Evolutionary conservation across 495 filamentous ascomycete genomes (phyloP), one percentile per base, ranked within the genome.

Genomic region (Collariella sp.): DNA sequence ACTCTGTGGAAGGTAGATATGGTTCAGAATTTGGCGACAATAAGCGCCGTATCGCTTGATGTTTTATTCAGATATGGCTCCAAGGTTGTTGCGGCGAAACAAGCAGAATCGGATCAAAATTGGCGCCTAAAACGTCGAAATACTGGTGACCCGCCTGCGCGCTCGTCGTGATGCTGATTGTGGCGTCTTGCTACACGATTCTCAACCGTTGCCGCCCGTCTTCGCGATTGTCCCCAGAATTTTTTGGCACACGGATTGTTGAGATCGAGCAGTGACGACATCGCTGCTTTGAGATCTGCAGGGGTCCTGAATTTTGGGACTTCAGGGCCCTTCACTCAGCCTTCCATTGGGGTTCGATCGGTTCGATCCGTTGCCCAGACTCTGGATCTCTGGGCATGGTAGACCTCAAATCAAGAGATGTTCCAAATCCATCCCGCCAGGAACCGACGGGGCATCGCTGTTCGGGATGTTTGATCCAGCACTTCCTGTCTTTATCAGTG

Each of bases 191-290:
- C 38, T 40, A 1, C n/a, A 1, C 3, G 38, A 15, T 3, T 40
- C 1, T 18, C 38, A 40, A 16, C 15, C 15, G 13, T 6, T 23
- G 46, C 2, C 19, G 46, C 38, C 46, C 34, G 33, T 23, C 20
- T 36, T 36, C 2, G 29, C 15, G 15, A n/a, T 18, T 40, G 38
- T 15, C 38, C 15, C 15, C 35, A 19, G 11, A 23, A 23, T 42
- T 31, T 38, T 41, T 43, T 43, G 49, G 41, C 45, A 9, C 41
- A 5, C 5, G 34, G 26, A 18, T 36, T 38, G 5, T 24, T n/a
- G 12, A 10, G 26, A 18, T 52, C 18, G 35, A 26, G 26, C 40
- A 24, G 47, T 56, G 54, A 56, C 54, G 54, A 56, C 54, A 56
- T 56, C 23, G 45, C 26, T 36, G 46, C 46, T 31, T n/a, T 39